Base-by-base conservation (phyloP, 257 asterid species). In the Coffea canephora region DNA sequence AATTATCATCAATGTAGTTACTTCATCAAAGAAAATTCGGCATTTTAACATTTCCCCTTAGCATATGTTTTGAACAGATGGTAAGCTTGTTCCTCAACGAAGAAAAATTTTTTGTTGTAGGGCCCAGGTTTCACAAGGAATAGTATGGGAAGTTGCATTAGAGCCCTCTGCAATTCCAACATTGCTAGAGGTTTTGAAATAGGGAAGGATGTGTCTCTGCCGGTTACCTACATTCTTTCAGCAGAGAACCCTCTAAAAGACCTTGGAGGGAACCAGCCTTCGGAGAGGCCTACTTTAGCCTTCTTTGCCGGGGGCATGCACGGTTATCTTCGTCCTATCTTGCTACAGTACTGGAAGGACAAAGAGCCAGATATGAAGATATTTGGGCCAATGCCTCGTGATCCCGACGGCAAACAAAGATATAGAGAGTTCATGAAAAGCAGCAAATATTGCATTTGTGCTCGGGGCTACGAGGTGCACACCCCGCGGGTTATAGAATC, bases 401-500 rank as follows among this genome's bases (percentile, higher is more conserved):
- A 88, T 69, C 16, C 74, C 52, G 87, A 86, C 78, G 85, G 94
- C 62, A 90, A 87, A 82, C 88, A 87, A 69, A 84, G 66, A 80
- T 90, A 91, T 79, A 86, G 92, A 67, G 84, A 85, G 80, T 66
- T 84, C 85, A 94, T 94, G 97, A 93, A 93, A 79, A 93, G 89
- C 89, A 93, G 97, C 89, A 93, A 88, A 70, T 94, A 86, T 83
- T 94, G 98, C 85, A 87, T 94, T 36, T 92, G 98, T 71, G 95
- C 98, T 43, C 93, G 89, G 87, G 98, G 98, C 3, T 89, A 93
- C 11, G 98, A 91, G 79, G 98, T 93, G 75, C 90, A 92, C 90
- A 94, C 97, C 83, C 98, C 98, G 0, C 86, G 98, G 75, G 90
- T 94, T 45, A 96, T 93, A 0, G 98, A 93, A 70, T 88, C 98